Conservation (phyloP, 2,329 filamentous ascomycete genomes). For the Pseudogymnoascus pannorum region DNA sequence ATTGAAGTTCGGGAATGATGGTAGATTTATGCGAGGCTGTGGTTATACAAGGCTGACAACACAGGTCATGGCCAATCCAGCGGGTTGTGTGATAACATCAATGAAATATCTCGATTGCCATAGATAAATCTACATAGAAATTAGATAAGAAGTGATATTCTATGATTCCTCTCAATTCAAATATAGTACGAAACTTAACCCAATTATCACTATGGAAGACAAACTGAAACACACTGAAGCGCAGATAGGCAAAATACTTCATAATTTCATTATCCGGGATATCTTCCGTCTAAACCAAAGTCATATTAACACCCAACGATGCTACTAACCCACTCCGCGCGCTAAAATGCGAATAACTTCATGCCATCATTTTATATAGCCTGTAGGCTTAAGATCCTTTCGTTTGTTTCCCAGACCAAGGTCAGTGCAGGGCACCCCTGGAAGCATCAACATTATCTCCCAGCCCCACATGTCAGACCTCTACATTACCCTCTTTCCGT, state of each 20-base stretch:
- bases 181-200: not conserved
- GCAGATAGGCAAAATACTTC: not conserved
- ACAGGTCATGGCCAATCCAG: not conserved
- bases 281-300: not conserved
- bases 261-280: not conserved
- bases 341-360: not conserved
- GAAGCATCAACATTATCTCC: not conserved
- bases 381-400: not conserved
- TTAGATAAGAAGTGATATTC: not conserved
- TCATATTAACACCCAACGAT: not conserved
- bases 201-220: not conserved
- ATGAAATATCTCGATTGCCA: not conserved
- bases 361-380: not conserved
- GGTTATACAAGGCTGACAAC: not conserved
- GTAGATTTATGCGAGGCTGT: not conserved
- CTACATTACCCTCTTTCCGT: not conserved
- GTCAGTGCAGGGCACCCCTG: not conserved
- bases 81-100: not conserved
- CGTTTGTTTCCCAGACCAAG: not conserved
- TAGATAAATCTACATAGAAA: not conserved
- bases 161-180: not conserved
- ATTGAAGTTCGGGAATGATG: not conserved
- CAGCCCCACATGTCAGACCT: not conserved
- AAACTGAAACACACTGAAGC: not conserved
- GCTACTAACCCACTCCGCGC: not conserved